phyloP scores from a whole-genome alignment of 805 yeast genomes.

The Starmerella geochares region DNA sequence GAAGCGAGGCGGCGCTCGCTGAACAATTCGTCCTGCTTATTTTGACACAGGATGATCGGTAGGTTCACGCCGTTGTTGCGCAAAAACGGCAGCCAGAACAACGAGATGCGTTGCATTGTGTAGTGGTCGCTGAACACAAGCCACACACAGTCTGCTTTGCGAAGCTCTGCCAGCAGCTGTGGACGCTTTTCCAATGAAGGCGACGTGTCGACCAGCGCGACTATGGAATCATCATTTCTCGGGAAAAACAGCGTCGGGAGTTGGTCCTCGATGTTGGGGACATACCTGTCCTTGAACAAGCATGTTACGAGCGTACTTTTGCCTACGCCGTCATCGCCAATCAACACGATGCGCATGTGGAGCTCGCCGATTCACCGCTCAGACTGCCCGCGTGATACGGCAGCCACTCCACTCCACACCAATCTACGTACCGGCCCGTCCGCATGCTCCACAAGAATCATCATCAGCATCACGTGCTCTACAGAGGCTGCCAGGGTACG shows the following conservation, averaged over 20 bases:
- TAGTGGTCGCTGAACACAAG: constrained; percentile 90
- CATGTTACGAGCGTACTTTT: constrained; percentile 56
- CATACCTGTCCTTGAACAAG: constrained; percentile 69
- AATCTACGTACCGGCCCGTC: no score
- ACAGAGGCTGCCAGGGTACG: background rate
- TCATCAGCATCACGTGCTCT: no score
- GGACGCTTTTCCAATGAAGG: constrained; percentile 47
- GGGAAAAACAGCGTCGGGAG: constrained; percentile 82
- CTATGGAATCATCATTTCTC: constrained; percentile 46
- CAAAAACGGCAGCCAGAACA: constrained; percentile 91
- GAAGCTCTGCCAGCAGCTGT: constrained; percentile 57
- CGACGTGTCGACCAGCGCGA: constrained; percentile 72
- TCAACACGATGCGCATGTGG: constrained; percentile 67
- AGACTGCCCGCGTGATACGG: background rate
- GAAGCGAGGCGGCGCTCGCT: no score
- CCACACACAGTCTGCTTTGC: constrained; percentile 85
- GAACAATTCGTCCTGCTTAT: constrained; percentile 38
- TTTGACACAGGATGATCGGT: constrained; percentile 86
- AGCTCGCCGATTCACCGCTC: background rate
- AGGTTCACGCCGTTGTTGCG: constrained; percentile 86
- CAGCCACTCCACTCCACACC: no score
- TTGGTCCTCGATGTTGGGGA: constrained; percentile 64
- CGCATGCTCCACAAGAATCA: no score
- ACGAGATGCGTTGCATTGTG: constrained; percentile 80
- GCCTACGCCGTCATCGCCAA: constrained; percentile 77